Base-by-base conservation (phyloP, 768 basidiomycete species). In the Amanita jacksonii region DNA sequence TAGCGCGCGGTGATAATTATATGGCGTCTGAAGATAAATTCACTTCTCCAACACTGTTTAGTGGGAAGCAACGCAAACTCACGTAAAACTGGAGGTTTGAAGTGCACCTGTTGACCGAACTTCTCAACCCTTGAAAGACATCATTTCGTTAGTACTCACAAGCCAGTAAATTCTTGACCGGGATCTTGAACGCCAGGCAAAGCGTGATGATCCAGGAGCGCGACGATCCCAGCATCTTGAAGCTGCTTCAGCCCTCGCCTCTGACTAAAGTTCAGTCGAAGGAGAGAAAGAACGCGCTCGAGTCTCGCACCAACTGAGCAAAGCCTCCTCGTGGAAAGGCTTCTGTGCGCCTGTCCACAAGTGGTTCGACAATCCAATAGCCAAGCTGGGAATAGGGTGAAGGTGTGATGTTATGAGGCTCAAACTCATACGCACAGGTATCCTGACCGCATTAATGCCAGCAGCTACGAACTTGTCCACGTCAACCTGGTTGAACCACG, bases 351-450 rank as follows among this genome's bases (percentile, higher is more conserved):
- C 78, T 69, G 55, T 87, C 55, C 0, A 88, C 85, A 6, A 89
- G 63, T 3, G 66, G 68, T 55, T 89, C 86, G 6, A 89, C 64
- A 37, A 88, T 78, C 86, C 86, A 89, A 56, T 81, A 89, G 0
- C 86, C 85, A 31, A 88, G 73, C 84, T 86, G 34, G 1, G 15
- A 38, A 28, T 20, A 38, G 20, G 38, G 46, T 8, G 22, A 28
- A 38, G 16, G 38, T 30, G 8, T n/a, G 23, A 44, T 19, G 41
- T 41, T 27, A 4, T 44, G 39, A 8, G 9, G n/a, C 35, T 34
- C 4, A 15, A 20, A 10, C 38, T 41, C 27, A 23, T 2, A 54
- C 78, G 47, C 51, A 85, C 84, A 0, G 86, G 86, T 51, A 88
- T 66, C 24, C 86, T 77, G 48, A 84, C 81, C 13, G 82, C 82